Conservation (phyloP, 2,329 filamentous ascomycete species). For the Akanthomyces lecanii region DNA sequence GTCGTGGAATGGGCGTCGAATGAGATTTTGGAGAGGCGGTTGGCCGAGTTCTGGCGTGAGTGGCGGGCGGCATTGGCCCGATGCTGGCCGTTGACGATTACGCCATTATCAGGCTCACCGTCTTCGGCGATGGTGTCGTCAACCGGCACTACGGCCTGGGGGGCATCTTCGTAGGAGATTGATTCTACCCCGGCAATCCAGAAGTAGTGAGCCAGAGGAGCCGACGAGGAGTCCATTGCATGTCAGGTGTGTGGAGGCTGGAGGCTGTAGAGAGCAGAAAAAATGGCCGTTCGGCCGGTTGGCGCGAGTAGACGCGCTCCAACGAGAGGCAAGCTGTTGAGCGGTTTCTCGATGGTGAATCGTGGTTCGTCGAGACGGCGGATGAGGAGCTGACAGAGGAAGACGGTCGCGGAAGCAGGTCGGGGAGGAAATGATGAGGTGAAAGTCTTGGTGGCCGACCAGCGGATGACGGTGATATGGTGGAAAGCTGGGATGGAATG, state of each 20-base stretch:
- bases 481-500: not conserved
- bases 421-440: not conserved
- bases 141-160: constrained; percentile 35
- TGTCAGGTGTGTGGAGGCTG: constrained; percentile 29
- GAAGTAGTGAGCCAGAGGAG: constrained; percentile 69
- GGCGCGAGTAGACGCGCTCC: constrained; percentile 2
- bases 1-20: constrained; percentile 49
- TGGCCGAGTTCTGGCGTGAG: constrained; percentile 58
- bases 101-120: constrained; percentile 49
- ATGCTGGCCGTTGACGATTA: constrained; percentile 27
- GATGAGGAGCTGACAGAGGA: not conserved
- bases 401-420: not conserved
- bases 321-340: not conserved
- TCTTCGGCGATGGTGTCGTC: constrained; percentile 61
- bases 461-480: not conserved
- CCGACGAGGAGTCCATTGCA: constrained; percentile 59
- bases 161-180: constrained; percentile 58
- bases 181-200: constrained; percentile 71
- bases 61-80: constrained; percentile 40
- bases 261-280: not conserved
- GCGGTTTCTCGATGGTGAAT: not conserved
- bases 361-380: not conserved
- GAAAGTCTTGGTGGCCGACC: not conserved
- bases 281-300: constrained; percentile 6
- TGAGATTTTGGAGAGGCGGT: constrained; percentile 53